Conservation (phyloP, 306 rosid species). For the Cicer judaicum region DNA sequence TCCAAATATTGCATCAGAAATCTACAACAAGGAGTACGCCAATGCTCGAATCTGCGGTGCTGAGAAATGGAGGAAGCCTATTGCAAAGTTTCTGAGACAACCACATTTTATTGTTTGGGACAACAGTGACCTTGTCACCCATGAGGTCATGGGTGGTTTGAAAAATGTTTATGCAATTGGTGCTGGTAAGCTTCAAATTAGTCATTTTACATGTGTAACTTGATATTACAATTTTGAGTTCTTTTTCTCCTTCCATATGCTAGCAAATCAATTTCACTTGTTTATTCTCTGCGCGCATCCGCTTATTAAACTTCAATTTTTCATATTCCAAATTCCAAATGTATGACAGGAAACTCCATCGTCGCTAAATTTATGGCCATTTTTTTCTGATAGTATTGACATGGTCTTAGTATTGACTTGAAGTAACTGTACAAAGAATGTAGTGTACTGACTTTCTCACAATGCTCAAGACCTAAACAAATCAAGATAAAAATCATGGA, state of each 20-base stretch:
- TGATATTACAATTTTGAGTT: no score
- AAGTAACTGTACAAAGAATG: neutral
- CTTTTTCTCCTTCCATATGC: no score
- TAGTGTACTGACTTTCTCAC: neutral
- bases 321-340: neutral
- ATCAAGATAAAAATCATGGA: neutral
- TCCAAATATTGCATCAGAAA: slow-evolving; percentile 92
- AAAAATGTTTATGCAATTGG: slow-evolving; percentile 96
- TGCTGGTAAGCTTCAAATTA: slow-evolving; percentile 65
- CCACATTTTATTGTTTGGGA: slow-evolving; percentile 95
- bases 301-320: neutral
- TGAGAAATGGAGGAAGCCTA: slow-evolving; percentile 88
- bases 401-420: neutral
- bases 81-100: slow-evolving; percentile 83
- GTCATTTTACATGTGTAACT: neutral
- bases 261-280: neutral
- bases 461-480: neutral
- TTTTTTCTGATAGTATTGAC: neutral
- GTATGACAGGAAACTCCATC: neutral
- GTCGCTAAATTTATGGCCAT: neutral
- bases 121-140: slow-evolving; percentile 90
- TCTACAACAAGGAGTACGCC: slow-evolving; percentile 90
- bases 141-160: slow-evolving; percentile 97
- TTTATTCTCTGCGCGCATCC: neutral
- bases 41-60: slow-evolving; percentile 97